These are phyloP conservation scores for Penicillium nordicum DNA, from an alignment of 2,329 filamentous ascomycete genomes.

Conservation along the genomic window DNA sequence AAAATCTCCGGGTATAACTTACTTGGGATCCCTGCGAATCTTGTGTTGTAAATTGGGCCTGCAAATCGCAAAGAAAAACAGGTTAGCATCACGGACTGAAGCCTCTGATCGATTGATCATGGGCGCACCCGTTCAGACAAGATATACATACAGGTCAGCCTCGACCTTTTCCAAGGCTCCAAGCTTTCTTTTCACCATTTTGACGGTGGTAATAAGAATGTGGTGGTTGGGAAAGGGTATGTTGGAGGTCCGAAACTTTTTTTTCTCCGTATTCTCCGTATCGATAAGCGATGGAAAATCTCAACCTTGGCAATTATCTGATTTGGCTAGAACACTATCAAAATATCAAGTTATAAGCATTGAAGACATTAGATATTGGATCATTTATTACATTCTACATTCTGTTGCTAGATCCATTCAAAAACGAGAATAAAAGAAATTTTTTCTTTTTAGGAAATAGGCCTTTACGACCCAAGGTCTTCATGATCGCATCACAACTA, in stretches of 20 bases:
- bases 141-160: conserved; percentile 67
- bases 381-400: neutral
- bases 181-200: conserved; percentile 82
- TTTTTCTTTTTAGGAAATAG: conserved; percentile 27
- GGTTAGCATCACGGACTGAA: conserved; percentile 24
- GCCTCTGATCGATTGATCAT: conserved; percentile 5
- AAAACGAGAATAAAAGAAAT: conserved; percentile 18
- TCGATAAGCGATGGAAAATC: conserved; percentile 33
- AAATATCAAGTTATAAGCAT: neutral
- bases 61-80: conserved; percentile 17
- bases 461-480: conserved; percentile 29
- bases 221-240: conserved; percentile 49
- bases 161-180: conserved; percentile 94
- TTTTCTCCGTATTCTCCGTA: conserved; percentile 32
- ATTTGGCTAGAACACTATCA: conserved; percentile 6
- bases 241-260: conserved; percentile 46
- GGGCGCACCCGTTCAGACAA: conserved; percentile 5
- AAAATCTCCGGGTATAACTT: conserved; percentile 32
- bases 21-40: conserved; percentile 79
- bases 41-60: conserved; percentile 87
- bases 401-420: conserved; percentile 3
- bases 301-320: conserved; percentile 3
- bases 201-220: conserved; percentile 6
- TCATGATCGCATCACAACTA: conserved; percentile 45
- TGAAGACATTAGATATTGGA: neutral